phyloP scores from a whole-genome alignment of 257 asterid genomes.

The Nyctanthes arbortristis region DNA sequence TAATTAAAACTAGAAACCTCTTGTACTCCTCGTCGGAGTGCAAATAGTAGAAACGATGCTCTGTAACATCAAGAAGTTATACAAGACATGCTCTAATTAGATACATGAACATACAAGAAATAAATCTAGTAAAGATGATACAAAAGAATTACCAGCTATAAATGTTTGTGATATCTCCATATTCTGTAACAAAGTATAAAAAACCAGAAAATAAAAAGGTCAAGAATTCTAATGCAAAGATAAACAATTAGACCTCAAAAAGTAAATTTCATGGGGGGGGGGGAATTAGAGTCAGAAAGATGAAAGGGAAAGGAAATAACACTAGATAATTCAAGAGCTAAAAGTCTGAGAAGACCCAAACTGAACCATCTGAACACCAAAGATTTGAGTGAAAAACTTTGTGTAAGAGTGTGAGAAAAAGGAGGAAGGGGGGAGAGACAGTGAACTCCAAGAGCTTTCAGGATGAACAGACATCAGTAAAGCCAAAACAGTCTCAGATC shows the following conservation, averaged over 20 bases:
- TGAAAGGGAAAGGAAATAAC: not conserved
- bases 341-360: not conserved
- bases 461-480: not conserved
- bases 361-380: not conserved
- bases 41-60: not conserved
- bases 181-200: slow-evolving; percentile 59
- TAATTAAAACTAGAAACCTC: slow-evolving; percentile 1
- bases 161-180: slow-evolving; percentile 85
- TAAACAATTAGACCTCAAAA: not conserved
- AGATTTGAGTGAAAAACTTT: no score
- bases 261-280: not conserved
- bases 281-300: not conserved
- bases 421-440: not conserved
- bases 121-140: slow-evolving; percentile 15
- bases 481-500: slow-evolving; percentile 2
- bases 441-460: not conserved
- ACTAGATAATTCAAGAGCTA: not conserved
- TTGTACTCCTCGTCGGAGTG: not conserved
- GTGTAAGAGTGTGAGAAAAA: not conserved
- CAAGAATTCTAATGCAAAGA: slow-evolving; percentile 16
- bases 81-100: slow-evolving; percentile 9
- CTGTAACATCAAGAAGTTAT: not conserved
- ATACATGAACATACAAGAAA: slow-evolving; percentile 3
- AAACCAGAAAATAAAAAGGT: slow-evolving; percentile 19
- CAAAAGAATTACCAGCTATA: slow-evolving; percentile 77